These are phyloP conservation scores for Calophaca sinica DNA, from an alignment of 306 rosid genomes.

Conservation along the genomic window DNA sequence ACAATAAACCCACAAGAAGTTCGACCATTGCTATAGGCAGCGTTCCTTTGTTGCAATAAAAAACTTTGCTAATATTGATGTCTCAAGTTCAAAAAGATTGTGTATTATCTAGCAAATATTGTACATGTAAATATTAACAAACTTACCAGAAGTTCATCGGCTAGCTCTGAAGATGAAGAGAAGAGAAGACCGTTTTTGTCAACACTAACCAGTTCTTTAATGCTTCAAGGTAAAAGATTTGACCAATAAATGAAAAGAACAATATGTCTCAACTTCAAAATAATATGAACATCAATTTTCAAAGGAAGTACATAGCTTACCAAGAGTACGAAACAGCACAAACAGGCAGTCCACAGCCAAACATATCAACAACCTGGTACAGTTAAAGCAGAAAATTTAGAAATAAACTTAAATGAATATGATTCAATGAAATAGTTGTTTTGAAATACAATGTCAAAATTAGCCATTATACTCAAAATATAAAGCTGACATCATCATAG, in stretches of 20 bases:
- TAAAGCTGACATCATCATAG: constrained; percentile 1
- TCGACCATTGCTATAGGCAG: too few relatives aligned
- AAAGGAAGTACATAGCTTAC: constrained; percentile 51
- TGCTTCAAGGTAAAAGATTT: constrained; percentile 57
- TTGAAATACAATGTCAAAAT: constrained; percentile 19
- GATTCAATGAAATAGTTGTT: not conserved
- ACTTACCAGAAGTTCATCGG: constrained; percentile 90
- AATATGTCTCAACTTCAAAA: constrained; percentile 8
- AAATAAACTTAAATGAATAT: too few relatives aligned
- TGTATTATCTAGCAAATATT: too few relatives aligned
- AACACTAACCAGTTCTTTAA: constrained; percentile 81
- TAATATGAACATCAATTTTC: constrained; percentile 9
- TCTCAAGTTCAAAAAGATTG: not conserved
- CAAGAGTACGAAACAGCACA: constrained; percentile 98
- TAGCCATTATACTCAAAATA: constrained; percentile 16
- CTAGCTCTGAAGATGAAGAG: constrained; percentile 91
- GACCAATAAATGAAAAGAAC: constrained; percentile 36
- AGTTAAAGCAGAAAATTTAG: constrained; percentile 15
- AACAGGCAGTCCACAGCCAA: constrained; percentile 97
- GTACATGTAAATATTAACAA: not conserved
- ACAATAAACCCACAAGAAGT: too few relatives aligned
- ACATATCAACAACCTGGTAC: constrained; percentile 92
- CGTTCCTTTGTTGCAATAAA: not conserved
- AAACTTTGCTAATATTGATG: not conserved
- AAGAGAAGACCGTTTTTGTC: constrained; percentile 88